Percentiles rank a stretch among this genome's conserved stretches.
phyloP scores from a whole-genome alignment of 768 basidiomycete species.

The Trametes coccinea region DNA sequence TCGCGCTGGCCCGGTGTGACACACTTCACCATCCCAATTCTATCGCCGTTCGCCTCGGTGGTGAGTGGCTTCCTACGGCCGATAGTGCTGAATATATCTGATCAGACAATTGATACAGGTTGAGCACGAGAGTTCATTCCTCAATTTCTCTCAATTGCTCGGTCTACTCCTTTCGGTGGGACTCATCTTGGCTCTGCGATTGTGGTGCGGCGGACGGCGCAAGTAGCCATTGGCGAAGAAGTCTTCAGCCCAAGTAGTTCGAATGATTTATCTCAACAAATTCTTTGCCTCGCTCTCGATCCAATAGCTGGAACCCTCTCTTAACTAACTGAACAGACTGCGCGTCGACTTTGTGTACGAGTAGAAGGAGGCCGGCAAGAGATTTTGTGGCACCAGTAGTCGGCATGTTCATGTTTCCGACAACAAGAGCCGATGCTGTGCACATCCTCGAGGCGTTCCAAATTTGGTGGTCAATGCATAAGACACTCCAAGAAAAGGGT shows the following conservation, averaged over 20 bases:
- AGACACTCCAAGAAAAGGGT: conserved; percentile 1
- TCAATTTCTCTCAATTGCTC: not conserved
- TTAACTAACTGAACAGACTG: too few species aligned
- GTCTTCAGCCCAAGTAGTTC: too few species aligned
- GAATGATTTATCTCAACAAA: too few species aligned
- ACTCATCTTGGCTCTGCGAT: not conserved
- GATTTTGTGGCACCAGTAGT: too few species aligned
- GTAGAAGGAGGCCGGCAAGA: too few species aligned
- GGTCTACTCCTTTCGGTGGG: not conserved
- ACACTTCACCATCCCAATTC: conserved; percentile 10
- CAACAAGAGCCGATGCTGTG: not conserved
- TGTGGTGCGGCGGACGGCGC: not conserved
- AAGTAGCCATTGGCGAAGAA: not conserved
- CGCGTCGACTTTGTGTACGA: too few species aligned
- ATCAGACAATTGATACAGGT: not conserved
- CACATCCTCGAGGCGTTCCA: conserved; percentile 7
- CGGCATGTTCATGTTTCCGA: not conserved
- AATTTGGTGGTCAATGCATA: not conserved
- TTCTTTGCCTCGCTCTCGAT: too few species aligned
- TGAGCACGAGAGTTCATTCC: conserved; percentile 6
- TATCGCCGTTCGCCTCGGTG: conserved; percentile 6
- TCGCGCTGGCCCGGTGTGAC: not conserved
- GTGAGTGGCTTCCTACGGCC: not conserved
- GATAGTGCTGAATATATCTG: too few species aligned
- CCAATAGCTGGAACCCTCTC: too few species aligned